Percentiles rank a stretch among this genome's conserved stretches.
These are phyloP conservation scores for Camellia sinensis DNA, from an alignment of 148 eudicot species.

Conservation along the genomic window DNA sequence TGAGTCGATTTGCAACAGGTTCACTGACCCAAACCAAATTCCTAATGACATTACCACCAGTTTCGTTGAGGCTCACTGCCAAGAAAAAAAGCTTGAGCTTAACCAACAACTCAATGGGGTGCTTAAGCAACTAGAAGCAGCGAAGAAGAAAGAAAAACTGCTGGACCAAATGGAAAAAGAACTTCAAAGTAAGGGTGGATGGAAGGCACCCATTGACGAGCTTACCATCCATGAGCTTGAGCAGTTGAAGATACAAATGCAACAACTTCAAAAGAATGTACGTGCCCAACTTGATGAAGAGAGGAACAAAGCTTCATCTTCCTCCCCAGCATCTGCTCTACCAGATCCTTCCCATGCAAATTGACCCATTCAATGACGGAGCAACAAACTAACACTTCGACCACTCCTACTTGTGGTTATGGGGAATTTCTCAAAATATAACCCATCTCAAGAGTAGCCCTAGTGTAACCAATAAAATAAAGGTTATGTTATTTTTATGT, in stretches of 20 bases:
- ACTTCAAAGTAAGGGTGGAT: background rate
- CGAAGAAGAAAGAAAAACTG: background rate
- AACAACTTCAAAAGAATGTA: background rate
- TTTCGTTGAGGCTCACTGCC: no score
- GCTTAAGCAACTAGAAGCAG: background rate
- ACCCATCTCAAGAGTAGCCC: background rate
- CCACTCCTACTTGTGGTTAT: background rate
- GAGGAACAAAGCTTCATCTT: background rate
- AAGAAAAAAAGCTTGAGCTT: background rate
- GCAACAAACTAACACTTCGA: background rate
- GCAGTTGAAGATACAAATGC: background rate
- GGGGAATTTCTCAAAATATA: background rate
- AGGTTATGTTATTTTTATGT: background rate
- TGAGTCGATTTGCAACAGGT: background rate
- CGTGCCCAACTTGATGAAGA: background rate
- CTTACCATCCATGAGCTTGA: background rate
- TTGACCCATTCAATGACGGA: background rate
- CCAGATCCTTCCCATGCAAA: background rate
- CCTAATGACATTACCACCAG: background rate
- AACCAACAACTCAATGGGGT: background rate
- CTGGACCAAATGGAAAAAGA: background rate
- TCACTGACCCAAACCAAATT: background rate
- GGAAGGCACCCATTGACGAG: background rate
- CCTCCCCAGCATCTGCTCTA: background rate
- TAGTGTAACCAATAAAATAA: background rate